Base-by-base conservation (phyloP, 306 rosid species). In the Potentilla sterilis region DNA sequence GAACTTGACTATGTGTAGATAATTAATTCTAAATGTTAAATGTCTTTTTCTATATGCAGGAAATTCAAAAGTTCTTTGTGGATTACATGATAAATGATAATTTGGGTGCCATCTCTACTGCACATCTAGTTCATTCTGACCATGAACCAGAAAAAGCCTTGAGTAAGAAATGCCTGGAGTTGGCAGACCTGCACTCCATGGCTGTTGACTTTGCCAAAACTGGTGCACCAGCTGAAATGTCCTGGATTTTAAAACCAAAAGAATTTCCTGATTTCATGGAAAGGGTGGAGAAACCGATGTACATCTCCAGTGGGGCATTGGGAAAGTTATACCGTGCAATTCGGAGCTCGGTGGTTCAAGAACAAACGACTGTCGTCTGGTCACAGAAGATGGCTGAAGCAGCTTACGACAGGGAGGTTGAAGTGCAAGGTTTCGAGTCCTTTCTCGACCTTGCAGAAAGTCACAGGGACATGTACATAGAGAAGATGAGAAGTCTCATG, bases 121-220 rank as follows among this genome's bases (percentile, higher is more conserved):
- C 97, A 11, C 98, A 95, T 83, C 82, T 95, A 67, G 95, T 92
- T 85, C 97, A 85, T 4, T 92, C 96, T 1, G 98, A 95, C 84
- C 85, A 83, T 5, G 96, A 95, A 80, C 87, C 86, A 35, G 87
- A 92, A 0, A 95, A 87, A 73, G 97, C 93, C 54, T 49, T 79
- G 77, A 87, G 94, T 69, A 24, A 78, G 69, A 95, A 92, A 84
- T 95, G 98, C 75, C 84, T 88, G 76, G 90, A 85, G 80, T 78
- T 92, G 81, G 96, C 98, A 43, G 68, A 82, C 74, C 88, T 95
- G 61, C 98, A 95, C 69, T 95, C 98, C 79, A 86, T 87, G 97
- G 98, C 98, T 21, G 98, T 95, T 41, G 98, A 95, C 85, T 95
- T 90, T 80, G 98, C 98, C 28, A 92, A 95, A 82, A 92, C 97